Conservation (phyloP, 1,139 yeast genomes). For the Blastobotrys malaysiensis region DNA sequence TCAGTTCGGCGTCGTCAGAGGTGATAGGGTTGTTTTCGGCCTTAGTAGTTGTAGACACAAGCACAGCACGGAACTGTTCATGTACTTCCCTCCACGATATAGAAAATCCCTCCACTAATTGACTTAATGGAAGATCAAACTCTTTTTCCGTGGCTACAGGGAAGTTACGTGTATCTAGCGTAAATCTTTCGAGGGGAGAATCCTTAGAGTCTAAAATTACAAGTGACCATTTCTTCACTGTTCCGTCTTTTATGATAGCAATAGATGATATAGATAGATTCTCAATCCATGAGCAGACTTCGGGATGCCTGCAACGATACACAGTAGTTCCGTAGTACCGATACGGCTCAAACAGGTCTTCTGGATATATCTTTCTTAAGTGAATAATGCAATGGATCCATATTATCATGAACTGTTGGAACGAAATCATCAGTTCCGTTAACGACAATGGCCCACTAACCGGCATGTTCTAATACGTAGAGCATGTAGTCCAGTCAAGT, state of each 20-base stretch:
- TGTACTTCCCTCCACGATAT: constrained; percentile 18
- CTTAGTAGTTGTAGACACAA: constrained; percentile 21
- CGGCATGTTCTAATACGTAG: background rate
- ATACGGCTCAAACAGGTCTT: constrained; percentile 26
- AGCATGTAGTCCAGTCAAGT: background rate
- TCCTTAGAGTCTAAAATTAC: constrained; percentile 24
- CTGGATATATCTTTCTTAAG: constrained; percentile 33
- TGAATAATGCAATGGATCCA: constrained; percentile 34
- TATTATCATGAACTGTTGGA: constrained; percentile 34
- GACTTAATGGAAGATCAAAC: constrained; percentile 1
- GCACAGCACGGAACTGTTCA: constrained; percentile 29
- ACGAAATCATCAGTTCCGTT: constrained; percentile 11
- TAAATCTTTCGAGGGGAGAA: constrained; percentile 31
- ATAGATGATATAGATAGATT: constrained; percentile 28
- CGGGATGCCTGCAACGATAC: constrained; percentile 35
- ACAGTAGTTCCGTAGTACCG: constrained; percentile 34
- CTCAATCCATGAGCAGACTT: constrained; percentile 34
- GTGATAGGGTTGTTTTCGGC: constrained; percentile 21
- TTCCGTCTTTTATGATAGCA: constrained; percentile 24
- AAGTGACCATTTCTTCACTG: constrained; percentile 23
- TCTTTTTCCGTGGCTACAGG: constrained; percentile 15
- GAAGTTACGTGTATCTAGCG: constrained; percentile 29
- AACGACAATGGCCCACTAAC: background rate
- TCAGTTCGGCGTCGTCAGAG: constrained; percentile 16
- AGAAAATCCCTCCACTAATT: constrained; percentile 4